These are phyloP conservation scores for Camelina neglecta DNA, from an alignment of 345 rosid species.

Conservation along the genomic window DNA sequence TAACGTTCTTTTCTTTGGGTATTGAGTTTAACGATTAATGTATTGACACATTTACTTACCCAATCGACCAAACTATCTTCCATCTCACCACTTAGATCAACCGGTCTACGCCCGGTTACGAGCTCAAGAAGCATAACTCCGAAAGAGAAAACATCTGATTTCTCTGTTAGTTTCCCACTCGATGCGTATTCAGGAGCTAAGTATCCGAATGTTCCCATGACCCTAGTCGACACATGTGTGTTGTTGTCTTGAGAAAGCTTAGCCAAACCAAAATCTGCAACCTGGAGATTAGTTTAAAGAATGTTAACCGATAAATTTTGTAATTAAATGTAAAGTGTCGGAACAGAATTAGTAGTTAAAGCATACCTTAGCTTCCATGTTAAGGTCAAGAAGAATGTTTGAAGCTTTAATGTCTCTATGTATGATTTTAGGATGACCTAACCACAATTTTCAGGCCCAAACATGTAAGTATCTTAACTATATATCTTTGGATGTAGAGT, in stretches of 20 bases:
- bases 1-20: not conserved
- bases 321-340: not conserved
- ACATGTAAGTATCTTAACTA: not conserved
- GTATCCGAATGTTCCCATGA: slow-evolving; percentile 99
- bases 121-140: slow-evolving; percentile 95
- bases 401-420: slow-evolving; percentile 88
- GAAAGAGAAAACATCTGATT: slow-evolving; percentile 92
- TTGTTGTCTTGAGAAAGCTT: slow-evolving; percentile 67
- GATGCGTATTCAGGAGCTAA: slow-evolving; percentile 98
- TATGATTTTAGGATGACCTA: slow-evolving; percentile 89
- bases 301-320: not conserved
- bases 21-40: too few species aligned
- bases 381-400: slow-evolving; percentile 79
- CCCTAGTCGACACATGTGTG: slow-evolving; percentile 90
- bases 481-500: not conserved
- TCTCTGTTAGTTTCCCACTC: slow-evolving; percentile 86
- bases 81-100: slow-evolving; percentile 65
- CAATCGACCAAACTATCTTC: slow-evolving; percentile 97
- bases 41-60: slow-evolving; percentile 49
- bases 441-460: slow-evolving; percentile 10
- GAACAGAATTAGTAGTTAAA: not conserved
- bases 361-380: slow-evolving; percentile 52
- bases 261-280: slow-evolving; percentile 96
- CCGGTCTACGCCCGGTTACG: slow-evolving; percentile 83
- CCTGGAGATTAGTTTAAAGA: slow-evolving; percentile 48